Evolutionary conservation across 148 eudicot genomes (phyloP), one percentile per base, ranked within the genome.

Genomic region (Agrostemma githago): DNA sequence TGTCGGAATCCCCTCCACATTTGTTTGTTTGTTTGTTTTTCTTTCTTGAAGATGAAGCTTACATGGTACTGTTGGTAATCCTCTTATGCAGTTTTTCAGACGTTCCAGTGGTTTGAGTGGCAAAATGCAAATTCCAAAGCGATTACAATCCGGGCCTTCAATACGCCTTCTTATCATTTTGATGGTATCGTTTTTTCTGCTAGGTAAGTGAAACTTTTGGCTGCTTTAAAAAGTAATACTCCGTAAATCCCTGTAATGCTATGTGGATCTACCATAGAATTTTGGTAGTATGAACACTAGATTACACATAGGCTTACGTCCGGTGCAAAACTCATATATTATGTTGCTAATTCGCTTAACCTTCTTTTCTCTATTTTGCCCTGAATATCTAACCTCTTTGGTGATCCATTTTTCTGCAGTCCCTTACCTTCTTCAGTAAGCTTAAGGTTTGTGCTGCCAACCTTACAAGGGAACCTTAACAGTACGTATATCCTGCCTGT

Each of bases 141-240:
- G 75, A 41, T 57, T 82, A 70, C 86, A 83, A 40, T 74, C 81
- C 20, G 80, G 79, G 34, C 41, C 66, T 59, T 84, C 91, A 38
- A 61, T 89, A 44, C 89, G 80, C 44, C 83, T 86, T 63, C 67
- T 79, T 71, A 83, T 93, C 81, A 81, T 79, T 66, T 82, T 93
- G 74, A 83, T 86, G 85, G 79, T 90, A 59, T 80, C 92, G n/a
- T 51, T 86, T 70, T 77, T 93, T 62, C 79, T 93, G 57, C 76
- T 90, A 65, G 98, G 98, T 93, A 83, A 85, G 89, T 51, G 37
- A 70, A 41, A 8, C 39, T 11, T 70, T 5, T 19, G 8, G 26
- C 34, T 20, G 34, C 71, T 12, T 20, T 20, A 44, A 10, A 20
- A 40, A n/a, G 9, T 39, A 14, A 1, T 66, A n/a, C n/a, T n/a